Evolutionary conservation across 2,329 filamentous ascomycete species (phyloP).

Genomic region (Fusarium illudens): DNA sequence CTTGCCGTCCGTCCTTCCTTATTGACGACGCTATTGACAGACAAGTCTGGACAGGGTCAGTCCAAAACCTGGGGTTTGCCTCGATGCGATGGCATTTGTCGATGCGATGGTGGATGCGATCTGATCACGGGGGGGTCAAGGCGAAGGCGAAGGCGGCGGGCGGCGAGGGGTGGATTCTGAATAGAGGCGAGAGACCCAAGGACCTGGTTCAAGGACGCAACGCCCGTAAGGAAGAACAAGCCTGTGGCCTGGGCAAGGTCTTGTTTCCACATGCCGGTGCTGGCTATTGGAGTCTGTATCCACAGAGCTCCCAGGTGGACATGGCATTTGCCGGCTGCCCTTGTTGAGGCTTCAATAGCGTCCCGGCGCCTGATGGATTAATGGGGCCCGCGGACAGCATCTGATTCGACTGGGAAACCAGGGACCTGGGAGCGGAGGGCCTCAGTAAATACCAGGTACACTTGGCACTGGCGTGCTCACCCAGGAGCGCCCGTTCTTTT

Average conservation of each 20-base stretch:
- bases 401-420: neutral
- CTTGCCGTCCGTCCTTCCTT: neutral
- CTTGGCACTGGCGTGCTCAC: neutral
- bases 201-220: constrained; percentile 13
- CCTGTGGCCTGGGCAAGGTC: neutral
- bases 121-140: neutral
- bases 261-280: constrained; percentile 18
- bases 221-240: neutral
- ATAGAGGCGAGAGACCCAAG: constrained; percentile 11
- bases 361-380: neutral
- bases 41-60: constrained; percentile 13
- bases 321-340: neutral
- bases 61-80: constrained; percentile 11
- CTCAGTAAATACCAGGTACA: neutral
- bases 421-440: neutral
- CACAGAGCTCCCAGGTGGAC: neutral
- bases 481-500: neutral
- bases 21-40: neutral
- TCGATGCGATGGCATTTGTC: neutral
- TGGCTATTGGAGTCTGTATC: constrained; percentile 2
- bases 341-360: constrained; percentile 1
- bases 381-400: neutral
- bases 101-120: constrained; percentile 11
- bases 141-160: neutral
- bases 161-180: constrained; percentile 15